Base-by-base conservation (phyloP, 2,329 filamentous ascomycete species). In the Arthroderma uncinatum region DNA sequence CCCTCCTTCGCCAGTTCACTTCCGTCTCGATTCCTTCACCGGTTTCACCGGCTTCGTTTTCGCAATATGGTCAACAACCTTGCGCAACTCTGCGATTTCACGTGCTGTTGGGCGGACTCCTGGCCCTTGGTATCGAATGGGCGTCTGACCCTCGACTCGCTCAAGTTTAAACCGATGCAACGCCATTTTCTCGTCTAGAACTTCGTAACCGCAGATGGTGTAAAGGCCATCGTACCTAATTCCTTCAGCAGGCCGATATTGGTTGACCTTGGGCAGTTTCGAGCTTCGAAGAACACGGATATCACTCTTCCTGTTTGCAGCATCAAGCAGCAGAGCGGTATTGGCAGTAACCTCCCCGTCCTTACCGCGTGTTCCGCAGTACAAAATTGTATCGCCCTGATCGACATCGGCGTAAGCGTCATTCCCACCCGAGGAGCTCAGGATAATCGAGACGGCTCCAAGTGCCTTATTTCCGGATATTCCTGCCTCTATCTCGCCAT, bases 161-260 rank as follows among this genome's bases (percentile, higher is more conserved):
- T 68, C 64, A 4, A 83, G 66, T 7, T 66, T 68, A 65, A 83
- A 83, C 0, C 71, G 66, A 62, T 78, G 73, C 19, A 73, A 71
- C 2, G 72, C 71, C n/a, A 70, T 73, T 10, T 64, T 62, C 2
- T 62, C 34, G 56, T 81, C 72, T 1, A 76, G 36, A 0, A 73
- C 55, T 58, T 74, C 64, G 52, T 69, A 70, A 2, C 58, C 63
- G 0, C 67, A 68, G 4, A 82, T 74, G 4, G 68, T 63, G 60
- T 83, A 84, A 0, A 83, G 64, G 0, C 81, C 81, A 64, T 83
- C 80, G 55, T 83, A 83, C 1, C 81, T 68, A n/a, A 79, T 70
- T 0, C 80, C 80, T 8, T 68, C 59, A 0, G 64, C 58, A 0
- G 81, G 81, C 0, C 75, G 70, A 55, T 74, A 79, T 0, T 57